Evolutionary conservation across 106 monocot genomes (phyloP).

Genomic region (Acanthochlamys bracteata): DNA sequence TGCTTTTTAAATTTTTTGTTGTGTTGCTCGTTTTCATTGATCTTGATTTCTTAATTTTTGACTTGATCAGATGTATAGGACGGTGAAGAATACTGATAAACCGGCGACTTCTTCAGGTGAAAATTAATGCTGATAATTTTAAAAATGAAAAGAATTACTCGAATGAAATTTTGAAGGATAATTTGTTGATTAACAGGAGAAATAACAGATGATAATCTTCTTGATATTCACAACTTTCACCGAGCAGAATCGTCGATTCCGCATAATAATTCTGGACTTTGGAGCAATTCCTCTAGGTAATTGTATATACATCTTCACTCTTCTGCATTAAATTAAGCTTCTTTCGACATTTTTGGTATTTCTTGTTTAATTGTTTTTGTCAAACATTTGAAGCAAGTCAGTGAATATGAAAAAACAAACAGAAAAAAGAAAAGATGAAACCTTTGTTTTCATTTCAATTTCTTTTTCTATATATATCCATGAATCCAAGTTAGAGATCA

Average conservation of each 20-base stretch:
- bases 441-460: too few species aligned
- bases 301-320: background rate
- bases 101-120: conserved; percentile 48
- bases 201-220: conserved; percentile 48
- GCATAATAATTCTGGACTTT: conserved; percentile 13
- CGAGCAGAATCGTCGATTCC: conserved; percentile 15
- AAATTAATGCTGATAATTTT: background rate
- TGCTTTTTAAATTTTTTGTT: too few species aligned
- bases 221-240: conserved; percentile 15
- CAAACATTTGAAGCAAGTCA: too few species aligned
- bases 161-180: too few species aligned
- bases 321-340: background rate
- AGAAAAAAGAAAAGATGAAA: too few species aligned
- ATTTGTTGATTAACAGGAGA: conserved; percentile 21
- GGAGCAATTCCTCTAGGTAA: conserved; percentile 38
- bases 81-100: conserved; percentile 62
- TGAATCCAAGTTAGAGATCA: too few species aligned
- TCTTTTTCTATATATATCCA: too few species aligned
- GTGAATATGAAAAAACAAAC: too few species aligned
- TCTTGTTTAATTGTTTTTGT: too few species aligned
- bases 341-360: too few species aligned
- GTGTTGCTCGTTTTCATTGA: background rate
- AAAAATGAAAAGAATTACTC: too few species aligned
- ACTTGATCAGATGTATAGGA: conserved; percentile 50
- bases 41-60: background rate